Base-by-base conservation (phyloP, 208 protist species). In the Leishmania arabica region DNA sequence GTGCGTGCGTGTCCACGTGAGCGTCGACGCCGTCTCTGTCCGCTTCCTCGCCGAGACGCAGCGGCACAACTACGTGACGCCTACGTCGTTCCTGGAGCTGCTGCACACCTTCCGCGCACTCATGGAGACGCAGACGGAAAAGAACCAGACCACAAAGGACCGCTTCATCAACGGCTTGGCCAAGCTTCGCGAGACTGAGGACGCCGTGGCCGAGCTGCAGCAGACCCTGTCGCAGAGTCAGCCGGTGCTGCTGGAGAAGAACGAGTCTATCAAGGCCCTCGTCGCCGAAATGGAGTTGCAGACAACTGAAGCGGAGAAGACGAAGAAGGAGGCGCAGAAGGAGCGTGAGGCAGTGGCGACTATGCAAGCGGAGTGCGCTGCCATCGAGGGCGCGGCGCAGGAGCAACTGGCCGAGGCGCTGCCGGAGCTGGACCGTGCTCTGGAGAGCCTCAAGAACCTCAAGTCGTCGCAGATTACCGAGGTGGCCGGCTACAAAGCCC, bases 21-120 rank as follows among this genome's bases (percentile, higher is more conserved):
- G 88, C 74, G 98, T 99, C 24, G 96, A 99, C 79, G 76, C 82
- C 19, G 91, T 95, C 8, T 99, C 97, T 0, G 62, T 68, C 1
- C 83, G 91, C 69, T 99, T 99, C 80, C 90, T 99, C 6, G 89
- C 90, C 24, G 93, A 99, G 83, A 90, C 97, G 71, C 86, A 94
- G 47, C 95, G 99, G 9, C 89, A 99, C 87, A 99, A 99, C 89
- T 99, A 99, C 89, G 99, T 99, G 34, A 99, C 99, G 45, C 99
- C 99, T n/a, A 99, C 99, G 19, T 99, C 96, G 15, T 99, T 99
- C 90, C 91, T 99, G 6, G 98, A 99, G 85, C 79, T 99, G 81
- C 91, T 99, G 24, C 82, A 90, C 60, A 98, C 95, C 8, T 99
- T 99, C 83, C 85, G 91, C 37, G 78, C 74, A 17, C 72, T 99